Evolutionary conservation across 179 eudicot genomes (phyloP).

Genomic region (Sideroxylon spinosum): DNA sequence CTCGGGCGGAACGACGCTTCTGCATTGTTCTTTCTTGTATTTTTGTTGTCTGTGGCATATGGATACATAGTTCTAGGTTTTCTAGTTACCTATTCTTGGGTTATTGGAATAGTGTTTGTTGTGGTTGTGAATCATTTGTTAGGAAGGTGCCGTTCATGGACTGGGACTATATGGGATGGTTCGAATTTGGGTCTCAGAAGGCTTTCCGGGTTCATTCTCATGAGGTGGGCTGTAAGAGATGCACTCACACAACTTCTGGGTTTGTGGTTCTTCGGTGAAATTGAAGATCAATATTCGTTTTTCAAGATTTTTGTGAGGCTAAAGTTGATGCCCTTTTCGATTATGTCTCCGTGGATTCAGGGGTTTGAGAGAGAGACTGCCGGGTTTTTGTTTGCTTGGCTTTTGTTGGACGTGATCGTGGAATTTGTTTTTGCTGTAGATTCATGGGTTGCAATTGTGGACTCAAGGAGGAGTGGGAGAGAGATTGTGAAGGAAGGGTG

Average conservation of each 20-base stretch:
- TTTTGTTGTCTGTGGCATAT: conserved; percentile 66
- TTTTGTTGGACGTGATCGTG: conserved; percentile 58
- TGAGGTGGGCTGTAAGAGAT: conserved; percentile 93
- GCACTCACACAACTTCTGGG: conserved; percentile 83
- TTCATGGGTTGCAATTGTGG: conserved; percentile 85
- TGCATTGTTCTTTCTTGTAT: conserved; percentile 53
- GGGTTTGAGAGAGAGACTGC: conserved; percentile 71
- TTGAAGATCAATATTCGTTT: conserved; percentile 82
- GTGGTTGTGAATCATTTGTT: conserved; percentile 61
- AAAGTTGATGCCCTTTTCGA: conserved; percentile 91
- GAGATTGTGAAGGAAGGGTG: conserved; percentile 92
- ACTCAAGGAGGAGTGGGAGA: conserved; percentile 66
- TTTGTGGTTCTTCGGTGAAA: conserved; percentile 73
- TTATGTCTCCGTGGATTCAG: conserved; percentile 57
- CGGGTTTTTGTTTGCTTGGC: conserved; percentile 75
- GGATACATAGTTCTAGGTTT: conserved; percentile 77
- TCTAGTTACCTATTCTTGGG: conserved; percentile 79
- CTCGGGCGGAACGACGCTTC: conserved; percentile 54
- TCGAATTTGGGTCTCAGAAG: conserved; percentile 66
- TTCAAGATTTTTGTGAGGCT: conserved; percentile 84
- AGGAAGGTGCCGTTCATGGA: conserved; percentile 40
- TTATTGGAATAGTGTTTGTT: conserved; percentile 62
- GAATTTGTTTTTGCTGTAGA: conserved; percentile 74
- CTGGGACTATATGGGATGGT: conserved; percentile 55
- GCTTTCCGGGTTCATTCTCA: conserved; percentile 70